Evolutionary conservation across 1,284 basidiomycete species (phyloP).

Genomic region (Butyriboletus appendiculatus): DNA sequence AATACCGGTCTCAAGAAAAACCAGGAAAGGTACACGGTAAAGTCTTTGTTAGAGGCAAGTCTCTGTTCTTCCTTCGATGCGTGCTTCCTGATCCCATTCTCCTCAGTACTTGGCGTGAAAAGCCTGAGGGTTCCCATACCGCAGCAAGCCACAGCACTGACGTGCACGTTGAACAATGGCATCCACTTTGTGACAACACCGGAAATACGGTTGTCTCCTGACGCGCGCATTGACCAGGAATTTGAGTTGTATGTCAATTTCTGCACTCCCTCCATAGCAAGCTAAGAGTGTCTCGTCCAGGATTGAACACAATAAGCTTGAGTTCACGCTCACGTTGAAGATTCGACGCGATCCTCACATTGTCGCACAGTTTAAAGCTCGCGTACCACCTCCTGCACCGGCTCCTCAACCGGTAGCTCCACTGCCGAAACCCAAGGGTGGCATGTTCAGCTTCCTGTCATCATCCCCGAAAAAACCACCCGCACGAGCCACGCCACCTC

Average conservation of each 20-base stretch:
- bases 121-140: constrained; percentile 77
- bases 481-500: constrained; percentile 41
- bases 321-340: constrained; percentile 87
- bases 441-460: constrained; percentile 75
- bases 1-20: constrained; percentile 76
- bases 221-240: constrained; percentile 84
- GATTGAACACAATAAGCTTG: constrained; percentile 86
- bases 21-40: constrained; percentile 84
- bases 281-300: constrained; percentile 39
- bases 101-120: constrained; percentile 78
- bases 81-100: constrained; percentile 1
- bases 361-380: constrained; percentile 67
- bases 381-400: constrained; percentile 48
- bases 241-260: constrained; percentile 79
- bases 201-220: constrained; percentile 62
- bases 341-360: constrained; percentile 84
- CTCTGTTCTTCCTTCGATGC: background rate
- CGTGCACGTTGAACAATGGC: constrained; percentile 94
- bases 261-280: background rate
- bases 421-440: constrained; percentile 52
- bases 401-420: constrained; percentile 45
- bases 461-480: constrained; percentile 73
- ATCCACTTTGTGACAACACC: constrained; percentile 96
- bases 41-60: constrained; percentile 87
- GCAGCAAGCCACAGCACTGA: constrained; percentile 68